A percentile compares a stretch with the other conserved stretches of the same genome.
These are phyloP conservation scores for Suillus bovinus DNA, from an alignment of 768 basidiomycete species.

Conservation along the genomic window DNA sequence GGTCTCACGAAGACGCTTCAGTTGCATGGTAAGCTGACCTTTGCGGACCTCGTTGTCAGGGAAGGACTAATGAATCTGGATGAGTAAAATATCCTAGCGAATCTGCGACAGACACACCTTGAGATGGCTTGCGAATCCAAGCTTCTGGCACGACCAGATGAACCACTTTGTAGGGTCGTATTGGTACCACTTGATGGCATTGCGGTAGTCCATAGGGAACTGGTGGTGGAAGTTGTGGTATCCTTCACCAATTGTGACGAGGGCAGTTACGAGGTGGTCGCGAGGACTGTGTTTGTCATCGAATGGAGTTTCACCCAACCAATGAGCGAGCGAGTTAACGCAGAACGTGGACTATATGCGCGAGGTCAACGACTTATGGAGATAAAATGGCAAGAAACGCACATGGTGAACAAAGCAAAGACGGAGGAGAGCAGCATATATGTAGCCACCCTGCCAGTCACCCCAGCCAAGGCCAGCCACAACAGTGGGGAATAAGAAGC, in stretches of 20 bases:
- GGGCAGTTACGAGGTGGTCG: slow-evolving; percentile 86
- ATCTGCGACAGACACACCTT: slow-evolving; percentile 36
- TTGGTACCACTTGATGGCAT: slow-evolving; percentile 90
- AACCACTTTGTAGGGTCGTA: slow-evolving; percentile 96
- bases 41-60: slow-evolving; percentile 77
- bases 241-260: slow-evolving; percentile 92
- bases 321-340: slow-evolving; percentile 96
- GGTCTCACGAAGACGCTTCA: slow-evolving; percentile 80
- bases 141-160: slow-evolving; percentile 48
- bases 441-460: slow-evolving; percentile 82
- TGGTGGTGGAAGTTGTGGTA: slow-evolving; percentile 99
- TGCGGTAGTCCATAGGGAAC: slow-evolving; percentile 97
- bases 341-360: slow-evolving; percentile 84
- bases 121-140: slow-evolving; percentile 58
- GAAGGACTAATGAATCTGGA: slow-evolving; percentile 38
- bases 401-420: slow-evolving; percentile 89
- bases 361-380: neutral
- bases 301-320: slow-evolving; percentile 91
- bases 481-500: slow-evolving; percentile 70
- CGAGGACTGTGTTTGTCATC: slow-evolving; percentile 95
- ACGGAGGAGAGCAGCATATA: slow-evolving; percentile 81
- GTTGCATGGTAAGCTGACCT: slow-evolving; percentile 91
- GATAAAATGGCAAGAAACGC: slow-evolving; percentile 30
- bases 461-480: slow-evolving; percentile 83
- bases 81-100: neutral